These are phyloP conservation scores for Chytriomyces confervae DNA, from an alignment of 192 early-diverging fungal species.

Conservation along the genomic window DNA sequence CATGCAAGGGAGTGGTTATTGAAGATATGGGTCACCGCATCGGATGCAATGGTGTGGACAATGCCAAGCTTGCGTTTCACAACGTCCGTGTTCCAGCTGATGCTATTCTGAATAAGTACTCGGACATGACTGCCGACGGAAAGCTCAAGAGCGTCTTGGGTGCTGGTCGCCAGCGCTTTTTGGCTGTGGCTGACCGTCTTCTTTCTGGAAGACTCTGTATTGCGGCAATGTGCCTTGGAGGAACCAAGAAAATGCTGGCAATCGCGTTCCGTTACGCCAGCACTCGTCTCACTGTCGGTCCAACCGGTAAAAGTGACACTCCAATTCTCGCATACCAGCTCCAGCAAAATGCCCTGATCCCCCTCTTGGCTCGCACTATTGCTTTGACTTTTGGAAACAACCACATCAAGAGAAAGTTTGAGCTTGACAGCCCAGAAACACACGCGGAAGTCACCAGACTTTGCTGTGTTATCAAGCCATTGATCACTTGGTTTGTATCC, in stretches of 20 bases:
- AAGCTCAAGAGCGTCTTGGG: slow-evolving; percentile 61
- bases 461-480: slow-evolving; percentile 75
- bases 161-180: slow-evolving; percentile 70
- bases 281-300: slow-evolving; percentile 73
- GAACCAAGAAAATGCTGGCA: slow-evolving; percentile 63
- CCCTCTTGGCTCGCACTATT: slow-evolving; percentile 67
- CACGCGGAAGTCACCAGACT: slow-evolving; percentile 69
- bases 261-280: slow-evolving; percentile 78
- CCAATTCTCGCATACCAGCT: slow-evolving; percentile 79
- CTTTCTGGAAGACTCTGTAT: slow-evolving; percentile 75
- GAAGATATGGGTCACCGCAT: slow-evolving; percentile 75
- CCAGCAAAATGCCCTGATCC: slow-evolving; percentile 76
- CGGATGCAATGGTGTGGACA: slow-evolving; percentile 80
- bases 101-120: slow-evolving; percentile 72
- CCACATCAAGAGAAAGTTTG: slow-evolving; percentile 75
- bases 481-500: slow-evolving; percentile 18
- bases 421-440: slow-evolving; percentile 46
- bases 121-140: slow-evolving; percentile 62
- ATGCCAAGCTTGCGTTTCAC: slow-evolving; percentile 69
- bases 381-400: slow-evolving; percentile 79
- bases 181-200: slow-evolving; percentile 80
- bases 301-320: slow-evolving; percentile 76
- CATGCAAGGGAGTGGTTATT: slow-evolving; percentile 69
- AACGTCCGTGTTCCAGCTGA: slow-evolving; percentile 65
- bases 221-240: slow-evolving; percentile 69